Base-by-base conservation (phyloP, 345 rosid genomes). In the Eutrema heterophyllum region DNA sequence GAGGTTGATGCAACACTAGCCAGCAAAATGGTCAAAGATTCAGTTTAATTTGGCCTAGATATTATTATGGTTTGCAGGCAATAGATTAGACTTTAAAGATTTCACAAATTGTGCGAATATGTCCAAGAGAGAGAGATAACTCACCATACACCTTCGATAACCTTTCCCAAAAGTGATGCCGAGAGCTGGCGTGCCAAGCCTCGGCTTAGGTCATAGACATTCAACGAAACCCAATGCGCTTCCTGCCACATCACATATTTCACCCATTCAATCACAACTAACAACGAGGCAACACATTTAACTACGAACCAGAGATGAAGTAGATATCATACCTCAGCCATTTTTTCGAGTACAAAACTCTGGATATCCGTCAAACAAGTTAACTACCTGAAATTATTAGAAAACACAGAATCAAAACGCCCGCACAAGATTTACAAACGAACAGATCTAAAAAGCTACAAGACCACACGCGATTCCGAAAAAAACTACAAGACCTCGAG, bases 101-200 rank as follows among this genome's bases (percentile, higher is more conserved):
- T 40, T 14, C 5, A 32, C 13, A 39, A 4, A 36, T 4, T 40
- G 48, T n/a, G 41, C 5, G 11, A 53, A 41, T 2, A 24, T 10
- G 40, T 61, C 0, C 0, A 16, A 9, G 36, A 54, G 65, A 46
- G 21, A 21, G 24, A 21, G 24, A 21, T 16, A 32, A 75, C 89
- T 82, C 71, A 95, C 99, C 97, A 95, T 33, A 95, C 91, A 44
- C 91, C 99, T 73, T 95, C 99, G 62, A 95, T 84, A 40, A 79
- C 86, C 80, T 89, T 92, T 33, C 99, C 99, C 79, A 92, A 64
- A 55, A 95, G 86, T 8, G 93, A 43, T 1, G 75, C 79, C 6
- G 99, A 95, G 48, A 95, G 96, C 70, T 92, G 96, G 12, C 88
- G 93, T 0, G 99, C 99, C 50, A 95, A 84, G 58, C 99, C 99